A percentile compares a stretch with the other conserved stretches of the same genome.
Evolutionary conservation across 306 rosid species (phyloP).

Genomic region (Ziziphus jujuba): DNA sequence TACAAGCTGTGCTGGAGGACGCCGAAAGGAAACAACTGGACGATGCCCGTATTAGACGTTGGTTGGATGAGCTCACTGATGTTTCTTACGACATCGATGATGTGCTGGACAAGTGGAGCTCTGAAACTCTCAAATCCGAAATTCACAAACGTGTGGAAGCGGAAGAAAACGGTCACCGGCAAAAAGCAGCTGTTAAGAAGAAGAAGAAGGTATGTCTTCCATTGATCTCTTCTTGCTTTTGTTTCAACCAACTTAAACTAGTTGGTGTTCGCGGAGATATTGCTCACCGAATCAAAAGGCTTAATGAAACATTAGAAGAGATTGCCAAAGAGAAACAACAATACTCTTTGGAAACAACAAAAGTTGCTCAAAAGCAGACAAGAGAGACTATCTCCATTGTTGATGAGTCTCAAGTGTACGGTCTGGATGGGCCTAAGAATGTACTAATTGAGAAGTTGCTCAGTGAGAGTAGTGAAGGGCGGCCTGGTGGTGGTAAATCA

Average conservation of each 20-base stretch:
- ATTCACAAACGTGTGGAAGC: constrained; percentile 10
- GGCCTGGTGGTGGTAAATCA: no score
- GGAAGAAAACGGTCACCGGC: no score
- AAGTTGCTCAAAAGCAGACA: not conserved
- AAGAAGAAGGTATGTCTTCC: constrained; percentile 15
- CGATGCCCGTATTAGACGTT: not conserved
- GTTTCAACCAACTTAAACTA: not conserved
- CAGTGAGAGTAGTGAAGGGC: not conserved
- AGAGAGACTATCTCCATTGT: constrained; percentile 9
- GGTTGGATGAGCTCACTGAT: constrained; percentile 11
- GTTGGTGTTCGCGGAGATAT: not conserved
- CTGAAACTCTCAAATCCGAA: not conserved
- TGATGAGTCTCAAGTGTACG: constrained; percentile 1
- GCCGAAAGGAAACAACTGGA: constrained; percentile 16
- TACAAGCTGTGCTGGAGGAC: constrained; percentile 7
- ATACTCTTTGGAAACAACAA: not conserved
- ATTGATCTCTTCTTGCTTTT: not conserved
- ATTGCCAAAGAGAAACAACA: not conserved
- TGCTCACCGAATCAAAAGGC: constrained; percentile 4
- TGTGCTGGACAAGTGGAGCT: constrained; percentile 22
- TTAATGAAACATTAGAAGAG: constrained; percentile 1
- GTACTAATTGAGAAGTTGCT: not conserved
- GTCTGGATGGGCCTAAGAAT: constrained; percentile 8
- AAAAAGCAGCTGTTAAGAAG: no score
- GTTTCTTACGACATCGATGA: constrained; percentile 16